Base-by-base conservation (phyloP, 148 eudicot genomes). In the Arctostaphylos glauca region DNA sequence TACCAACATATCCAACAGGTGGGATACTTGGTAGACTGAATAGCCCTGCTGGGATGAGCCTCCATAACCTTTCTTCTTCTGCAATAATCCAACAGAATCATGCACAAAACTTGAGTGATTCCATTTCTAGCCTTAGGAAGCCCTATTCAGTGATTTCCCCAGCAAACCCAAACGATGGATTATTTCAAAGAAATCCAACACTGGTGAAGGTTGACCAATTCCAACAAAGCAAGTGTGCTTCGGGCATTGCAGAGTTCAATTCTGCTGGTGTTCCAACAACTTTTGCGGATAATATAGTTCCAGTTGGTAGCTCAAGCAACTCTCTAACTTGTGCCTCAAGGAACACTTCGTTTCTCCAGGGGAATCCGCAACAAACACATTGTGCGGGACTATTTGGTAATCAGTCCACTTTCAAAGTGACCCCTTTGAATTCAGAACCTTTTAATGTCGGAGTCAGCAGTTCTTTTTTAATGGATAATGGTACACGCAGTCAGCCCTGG, bases 11-110 rank as follows among this genome's bases (percentile, higher is more conserved):
- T 56, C 83, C 84, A 79, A 31, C 84, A 1, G 78, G 87, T 82
- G 86, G 84, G 43, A 64, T 90, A 89, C 87, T 92, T 23, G 89
- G 92, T 38, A 83, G 90, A 73, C 83, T 89, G 50, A 90, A 91
- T 70, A 87, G 88, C 47, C 83, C 90, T 74, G 62, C 92, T 77
- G 90, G 87, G 4, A 70, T 91, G 72, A 91, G 85, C 89, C 83
- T 91, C 31, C 87, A 80, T 14, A 81, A 83, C 84, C 84, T 92
- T 25, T 52, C 92, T 81, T 84, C 93, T 73, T 86, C 95, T 77
- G n/a, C 91, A n/a, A 49, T 90, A 83, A 85, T 87, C 83, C 93
- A 89, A 84, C 80, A 90, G 21, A 77, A 75, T 74, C 91, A 73
- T 76, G 60, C 81, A 64, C 89, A 87, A 83, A 88, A 76, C 82